Evolutionary conservation across 208 protist genomes (phyloP).

Genomic region (Naegleria gruberi): DNA sequence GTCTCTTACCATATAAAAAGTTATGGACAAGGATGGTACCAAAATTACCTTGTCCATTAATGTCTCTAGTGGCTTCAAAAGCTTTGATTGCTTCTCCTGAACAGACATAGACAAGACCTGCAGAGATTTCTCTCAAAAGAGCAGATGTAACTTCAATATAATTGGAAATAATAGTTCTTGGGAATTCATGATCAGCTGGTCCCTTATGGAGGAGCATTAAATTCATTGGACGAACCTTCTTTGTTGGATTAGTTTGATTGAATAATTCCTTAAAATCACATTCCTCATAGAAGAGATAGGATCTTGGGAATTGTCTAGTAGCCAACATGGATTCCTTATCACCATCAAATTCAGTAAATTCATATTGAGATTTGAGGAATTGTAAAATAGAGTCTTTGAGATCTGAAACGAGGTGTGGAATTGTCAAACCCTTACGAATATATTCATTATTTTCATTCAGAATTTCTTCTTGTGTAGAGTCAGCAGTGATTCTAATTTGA

Average conservation of each 20-base stretch:
- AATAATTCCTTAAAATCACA: neutral
- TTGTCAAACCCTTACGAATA: neutral
- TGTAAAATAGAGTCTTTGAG: neutral
- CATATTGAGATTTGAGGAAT: neutral
- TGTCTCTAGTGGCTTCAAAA: neutral
- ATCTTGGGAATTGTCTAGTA: neutral
- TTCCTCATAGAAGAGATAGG: neutral
- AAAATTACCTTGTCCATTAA: neutral
- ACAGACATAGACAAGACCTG: neutral
- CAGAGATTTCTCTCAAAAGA: neutral
- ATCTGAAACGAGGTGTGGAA: neutral
- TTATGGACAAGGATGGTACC: neutral
- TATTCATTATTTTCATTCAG: neutral
- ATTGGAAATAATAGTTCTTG: neutral
- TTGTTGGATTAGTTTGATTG: neutral
- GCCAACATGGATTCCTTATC: neutral
- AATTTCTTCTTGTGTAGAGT: neutral
- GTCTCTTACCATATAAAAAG: neutral
- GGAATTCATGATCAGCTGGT: neutral
- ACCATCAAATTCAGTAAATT: neutral
- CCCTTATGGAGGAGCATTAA: neutral
- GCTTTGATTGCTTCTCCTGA: neutral
- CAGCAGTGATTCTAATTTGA: neutral
- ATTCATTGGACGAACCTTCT: neutral
- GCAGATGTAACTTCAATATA: neutral